These are phyloP conservation scores for Diaporthe citriasiana DNA, from an alignment of 2,329 filamentous ascomycete genomes.

Conservation along the genomic window DNA sequence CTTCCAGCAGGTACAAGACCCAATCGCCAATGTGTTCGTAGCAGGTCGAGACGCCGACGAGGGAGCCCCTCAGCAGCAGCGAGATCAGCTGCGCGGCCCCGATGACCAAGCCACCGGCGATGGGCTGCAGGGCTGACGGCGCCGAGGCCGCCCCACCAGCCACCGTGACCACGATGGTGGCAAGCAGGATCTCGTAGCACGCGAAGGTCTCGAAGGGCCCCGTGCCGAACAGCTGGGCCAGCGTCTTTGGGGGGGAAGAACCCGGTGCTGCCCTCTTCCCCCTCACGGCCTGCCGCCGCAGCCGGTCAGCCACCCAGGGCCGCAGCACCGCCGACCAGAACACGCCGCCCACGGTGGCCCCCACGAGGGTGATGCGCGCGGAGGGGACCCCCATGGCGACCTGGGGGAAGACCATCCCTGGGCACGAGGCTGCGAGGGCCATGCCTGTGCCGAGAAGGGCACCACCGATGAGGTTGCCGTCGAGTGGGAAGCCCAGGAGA, in stretches of 20 bases:
- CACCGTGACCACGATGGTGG: constrained; percentile 58
- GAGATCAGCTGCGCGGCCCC: constrained; percentile 71
- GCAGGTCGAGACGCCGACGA: constrained; percentile 72
- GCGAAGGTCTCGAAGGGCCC: constrained; percentile 55
- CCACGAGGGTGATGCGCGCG: constrained; percentile 66
- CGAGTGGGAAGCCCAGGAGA: constrained; percentile 65
- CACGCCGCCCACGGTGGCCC: constrained; percentile 69
- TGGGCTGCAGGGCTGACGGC: constrained; percentile 58
- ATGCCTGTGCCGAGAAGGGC: constrained; percentile 74
- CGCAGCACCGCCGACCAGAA: constrained; percentile 62
- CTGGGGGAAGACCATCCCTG: constrained; percentile 75
- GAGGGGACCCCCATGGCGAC: constrained; percentile 66
- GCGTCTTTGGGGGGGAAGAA: constrained; percentile 10
- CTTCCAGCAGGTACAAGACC: constrained; percentile 60
- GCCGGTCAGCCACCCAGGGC: constrained; percentile 49
- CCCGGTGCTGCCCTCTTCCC: background rate
- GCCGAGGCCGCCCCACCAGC: constrained; percentile 52
- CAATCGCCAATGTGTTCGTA: constrained; percentile 73
- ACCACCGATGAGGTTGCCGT: constrained; percentile 77
- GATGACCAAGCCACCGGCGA: constrained; percentile 71
- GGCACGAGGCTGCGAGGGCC: constrained; percentile 75
- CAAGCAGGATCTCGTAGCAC: constrained; percentile 59
- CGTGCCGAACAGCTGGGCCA: constrained; percentile 59
- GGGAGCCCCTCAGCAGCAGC: constrained; percentile 63
- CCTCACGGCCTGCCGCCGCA: constrained; percentile 1